Conservation (phyloP, 2,329 filamentous ascomycete species). For the Fusarium sp. region DNA sequence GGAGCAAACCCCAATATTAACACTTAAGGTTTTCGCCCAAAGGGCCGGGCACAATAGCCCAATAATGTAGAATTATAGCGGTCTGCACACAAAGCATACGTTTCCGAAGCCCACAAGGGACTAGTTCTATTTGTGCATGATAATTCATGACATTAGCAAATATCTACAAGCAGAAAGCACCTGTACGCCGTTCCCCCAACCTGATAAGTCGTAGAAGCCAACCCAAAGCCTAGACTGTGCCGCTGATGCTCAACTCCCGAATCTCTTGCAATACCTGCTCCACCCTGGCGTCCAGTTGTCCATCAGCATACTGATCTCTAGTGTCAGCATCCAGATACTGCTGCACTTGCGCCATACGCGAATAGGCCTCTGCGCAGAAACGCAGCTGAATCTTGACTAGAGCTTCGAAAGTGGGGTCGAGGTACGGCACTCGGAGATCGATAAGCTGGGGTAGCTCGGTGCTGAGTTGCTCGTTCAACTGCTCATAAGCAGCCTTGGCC, state of each 20-base stretch:
- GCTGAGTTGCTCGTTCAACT: conserved; percentile 95
- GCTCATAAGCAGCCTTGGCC: conserved; percentile 92
- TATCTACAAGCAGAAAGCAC: conserved; percentile 46
- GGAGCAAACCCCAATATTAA: neutral
- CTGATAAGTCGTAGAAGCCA: conserved; percentile 17
- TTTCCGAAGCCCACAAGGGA: conserved; percentile 1
- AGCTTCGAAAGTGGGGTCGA: conserved; percentile 97
- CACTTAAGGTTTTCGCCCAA: neutral
- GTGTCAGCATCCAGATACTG: conserved; percentile 97
- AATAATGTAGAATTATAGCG: conserved; percentile 9
- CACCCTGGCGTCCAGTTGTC: conserved; percentile 89
- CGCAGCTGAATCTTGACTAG: conserved; percentile 98
- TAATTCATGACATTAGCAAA: conserved; percentile 37
- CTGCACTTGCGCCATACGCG: conserved; percentile 98
- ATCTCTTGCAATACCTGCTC: conserved; percentile 98
- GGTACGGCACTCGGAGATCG: conserved; percentile 94
- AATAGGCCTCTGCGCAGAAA: conserved; percentile 98
- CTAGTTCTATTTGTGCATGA: conserved; percentile 46
- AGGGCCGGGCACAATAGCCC: neutral
- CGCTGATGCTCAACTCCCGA: conserved; percentile 91
- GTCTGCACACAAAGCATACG: neutral
- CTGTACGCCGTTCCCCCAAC: conserved; percentile 47
- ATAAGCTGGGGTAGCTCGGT: conserved; percentile 95
- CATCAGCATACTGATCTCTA: conserved; percentile 93
- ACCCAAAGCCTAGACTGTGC: conserved; percentile 65